Base-by-base conservation (phyloP, 495 filamentous ascomycete genomes). In the Tuber brumale region DNA sequence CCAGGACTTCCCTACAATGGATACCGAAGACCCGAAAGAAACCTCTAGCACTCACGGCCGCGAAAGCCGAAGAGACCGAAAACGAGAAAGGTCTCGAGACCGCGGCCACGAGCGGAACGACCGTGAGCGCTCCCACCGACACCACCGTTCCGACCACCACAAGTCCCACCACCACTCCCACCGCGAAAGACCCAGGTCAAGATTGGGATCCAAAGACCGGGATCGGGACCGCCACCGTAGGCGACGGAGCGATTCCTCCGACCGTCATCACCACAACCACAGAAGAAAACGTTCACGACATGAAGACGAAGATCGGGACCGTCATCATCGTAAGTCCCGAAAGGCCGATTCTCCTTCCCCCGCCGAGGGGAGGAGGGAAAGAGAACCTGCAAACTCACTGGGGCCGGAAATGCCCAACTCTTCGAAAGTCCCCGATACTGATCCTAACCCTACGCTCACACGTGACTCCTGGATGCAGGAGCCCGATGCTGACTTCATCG, bases 391-490 rank as follows among this genome's bases (percentile, higher is more conserved):
- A 84, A 27, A 76, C 87, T 46, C 87, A 84, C 5, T 21, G 14
- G 84, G 86, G 70, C 86, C 86, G 41, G 86, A 88, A 71, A 78
- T 79, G 77, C 75, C 82, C 78, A 31, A 76, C 85, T 1, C 81
- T 72, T 35, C 82, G 83, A 31, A 72, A 69, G 61, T 44, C 72
- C 44, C 74, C 51, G 44, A 70, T 80, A 35, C 72, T 70, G 45
- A 81, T 83, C 0, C 76, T 85, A 8, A 79, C 81, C 44, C 85
- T 46, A 35, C 75, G 45, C 48, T 89, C 35, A 86, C 89, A 79
- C 88, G 95, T 75, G 96, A 97, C 85, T 89, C 92, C 7, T 99
- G 95, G 95, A 99, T 99, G 96, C 89, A 94, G 78, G 91, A 90
- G 3, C 94, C 95, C 0, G 92, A 91, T 9, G 89, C 89, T 0